Evolutionary conservation across 805 yeast genomes (phyloP).

Genomic region (Barnettozyma sp.): DNA sequence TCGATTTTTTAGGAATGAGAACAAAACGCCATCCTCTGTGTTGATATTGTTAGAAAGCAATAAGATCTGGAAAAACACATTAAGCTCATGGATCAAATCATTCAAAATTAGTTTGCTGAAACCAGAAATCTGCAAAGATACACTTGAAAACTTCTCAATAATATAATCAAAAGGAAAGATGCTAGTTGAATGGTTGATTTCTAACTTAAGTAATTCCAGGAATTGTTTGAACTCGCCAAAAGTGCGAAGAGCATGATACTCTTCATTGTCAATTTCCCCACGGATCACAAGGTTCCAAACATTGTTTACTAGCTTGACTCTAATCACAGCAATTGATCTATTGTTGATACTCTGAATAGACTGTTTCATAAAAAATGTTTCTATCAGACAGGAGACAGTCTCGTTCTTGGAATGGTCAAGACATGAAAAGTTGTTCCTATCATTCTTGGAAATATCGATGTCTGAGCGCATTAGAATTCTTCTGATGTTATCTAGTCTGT

Average conservation of each 20-base stretch:
- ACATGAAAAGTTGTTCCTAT: conserved; percentile 28
- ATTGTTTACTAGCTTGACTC: conserved; percentile 29
- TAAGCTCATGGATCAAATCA: conserved; percentile 40
- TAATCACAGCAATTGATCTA: conserved; percentile 27
- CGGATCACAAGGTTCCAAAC: conserved; percentile 26
- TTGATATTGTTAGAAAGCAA: conserved; percentile 31
- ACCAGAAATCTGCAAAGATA: conserved; percentile 20
- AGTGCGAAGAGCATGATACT: conserved; percentile 22
- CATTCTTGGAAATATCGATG: conserved; percentile 35
- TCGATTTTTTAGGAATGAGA: conserved; percentile 35
- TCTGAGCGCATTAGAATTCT: conserved; percentile 43
- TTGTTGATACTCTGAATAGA: conserved; percentile 19
- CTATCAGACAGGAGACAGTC: conserved; percentile 31
- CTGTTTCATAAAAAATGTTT: conserved; percentile 21
- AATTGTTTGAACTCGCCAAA: conserved; percentile 29
- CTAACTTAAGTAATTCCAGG: conserved; percentile 30
- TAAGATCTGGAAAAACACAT: conserved; percentile 41
- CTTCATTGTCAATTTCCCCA: conserved; percentile 14
- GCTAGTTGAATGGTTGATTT: conserved; percentile 26
- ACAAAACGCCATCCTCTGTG: conserved; percentile 30
- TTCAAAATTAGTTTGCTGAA: conserved; percentile 42
- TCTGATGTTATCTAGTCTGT: conserved; percentile 52
- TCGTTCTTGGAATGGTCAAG: conserved; percentile 40
- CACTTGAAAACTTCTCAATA: conserved; percentile 15
- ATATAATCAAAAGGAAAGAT: conserved; percentile 27